A percentile compares a stretch with the other conserved stretches of the same genome.
Conservation (phyloP, 2,329 filamentous ascomycete species). For the Alternaria incomplexa region DNA sequence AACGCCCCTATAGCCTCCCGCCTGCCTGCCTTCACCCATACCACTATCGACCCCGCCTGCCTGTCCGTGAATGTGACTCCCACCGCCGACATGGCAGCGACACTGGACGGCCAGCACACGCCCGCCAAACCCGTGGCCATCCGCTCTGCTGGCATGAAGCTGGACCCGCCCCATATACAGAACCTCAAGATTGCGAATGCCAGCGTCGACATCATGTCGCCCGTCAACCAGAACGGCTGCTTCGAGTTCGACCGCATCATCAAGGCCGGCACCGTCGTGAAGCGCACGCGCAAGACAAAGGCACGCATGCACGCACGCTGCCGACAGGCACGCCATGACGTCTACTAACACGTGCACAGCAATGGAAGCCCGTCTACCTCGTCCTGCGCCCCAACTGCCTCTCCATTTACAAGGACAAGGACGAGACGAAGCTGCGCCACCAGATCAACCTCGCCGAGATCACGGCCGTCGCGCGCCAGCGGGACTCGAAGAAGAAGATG, state of each 20-base stretch:
- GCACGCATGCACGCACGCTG: neutral
- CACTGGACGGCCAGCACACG: constrained; percentile 32
- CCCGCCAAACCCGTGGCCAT: constrained; percentile 31
- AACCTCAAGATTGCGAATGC: constrained; percentile 28
- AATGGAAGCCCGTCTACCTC: constrained; percentile 88
- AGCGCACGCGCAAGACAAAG: constrained; percentile 88
- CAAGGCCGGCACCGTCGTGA: constrained; percentile 84
- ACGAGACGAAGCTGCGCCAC: constrained; percentile 86
- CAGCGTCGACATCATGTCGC: constrained; percentile 72
- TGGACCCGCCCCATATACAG: constrained; percentile 32
- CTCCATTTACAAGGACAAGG: constrained; percentile 90
- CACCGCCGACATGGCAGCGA: constrained; percentile 24
- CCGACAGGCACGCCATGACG: neutral
- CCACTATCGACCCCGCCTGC: constrained; percentile 1
- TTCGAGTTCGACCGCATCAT: constrained; percentile 95
- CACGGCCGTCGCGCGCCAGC: constrained; percentile 86
- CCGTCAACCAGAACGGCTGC: constrained; percentile 92
- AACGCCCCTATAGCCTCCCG: constrained; percentile 1
- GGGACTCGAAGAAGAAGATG: constrained; percentile 85
- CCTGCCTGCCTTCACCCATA: constrained; percentile 1
- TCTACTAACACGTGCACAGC: constrained; percentile 56
- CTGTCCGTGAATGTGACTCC: constrained; percentile 22
- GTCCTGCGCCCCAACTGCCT: constrained; percentile 89
- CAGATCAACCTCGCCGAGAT: constrained; percentile 89
- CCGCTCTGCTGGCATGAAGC: constrained; percentile 33